Evolutionary conservation across 306 rosid species (phyloP).

Genomic region (Glycine latifolia): DNA sequence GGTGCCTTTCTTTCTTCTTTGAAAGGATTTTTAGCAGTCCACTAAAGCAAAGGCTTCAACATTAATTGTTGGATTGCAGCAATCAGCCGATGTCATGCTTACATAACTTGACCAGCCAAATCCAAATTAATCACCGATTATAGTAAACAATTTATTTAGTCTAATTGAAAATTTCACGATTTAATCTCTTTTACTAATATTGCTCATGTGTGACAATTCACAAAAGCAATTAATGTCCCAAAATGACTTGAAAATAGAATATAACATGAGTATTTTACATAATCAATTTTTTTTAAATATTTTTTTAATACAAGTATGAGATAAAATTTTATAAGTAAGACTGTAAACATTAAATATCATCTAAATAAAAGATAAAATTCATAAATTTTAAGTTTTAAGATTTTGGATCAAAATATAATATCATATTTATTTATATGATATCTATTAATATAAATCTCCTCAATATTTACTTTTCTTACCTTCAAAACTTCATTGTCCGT

Average conservation of each 20-base stretch:
- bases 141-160: neutral
- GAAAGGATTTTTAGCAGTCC: neutral
- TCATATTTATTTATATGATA: no score
- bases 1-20: no score
- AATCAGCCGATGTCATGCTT: slow-evolving; percentile 48
- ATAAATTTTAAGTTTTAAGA: no score
- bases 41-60: slow-evolving; percentile 32
- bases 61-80: slow-evolving; percentile 23
- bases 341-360: no score
- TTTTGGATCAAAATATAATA: no score
- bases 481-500: neutral
- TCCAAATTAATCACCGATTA: neutral
- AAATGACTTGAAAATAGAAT: neutral
- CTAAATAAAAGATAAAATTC: no score
- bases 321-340: no score
- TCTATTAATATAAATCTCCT: no score
- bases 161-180: neutral
- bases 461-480: no score
- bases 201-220: neutral
- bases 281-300: no score
- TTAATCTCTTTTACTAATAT: neutral
- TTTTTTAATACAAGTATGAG: neutral
- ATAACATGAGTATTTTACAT: no score
- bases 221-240: neutral
- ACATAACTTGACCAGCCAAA: slow-evolving; percentile 16